Conservation (phyloP, 768 basidiomycete genomes). For the Glaciozyma martinii region DNA sequence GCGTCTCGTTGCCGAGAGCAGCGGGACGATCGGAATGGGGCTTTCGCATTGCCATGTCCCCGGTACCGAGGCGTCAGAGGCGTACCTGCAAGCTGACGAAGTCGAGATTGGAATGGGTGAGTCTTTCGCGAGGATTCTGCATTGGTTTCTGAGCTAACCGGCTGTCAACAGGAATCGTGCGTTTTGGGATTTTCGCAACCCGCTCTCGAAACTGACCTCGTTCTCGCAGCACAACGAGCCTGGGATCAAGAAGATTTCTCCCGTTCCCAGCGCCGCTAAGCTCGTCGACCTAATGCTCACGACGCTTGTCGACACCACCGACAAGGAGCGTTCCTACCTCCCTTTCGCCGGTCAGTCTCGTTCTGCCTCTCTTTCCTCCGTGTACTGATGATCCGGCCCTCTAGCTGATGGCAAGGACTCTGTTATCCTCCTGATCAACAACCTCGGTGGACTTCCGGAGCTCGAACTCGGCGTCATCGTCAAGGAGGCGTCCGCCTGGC, state of each 20-base stretch:
- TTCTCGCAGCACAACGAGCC: conserved; percentile 41
- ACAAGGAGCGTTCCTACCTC: conserved; percentile 41
- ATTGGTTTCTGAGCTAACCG: background rate
- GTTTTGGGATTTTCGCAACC: background rate
- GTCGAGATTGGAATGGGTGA: conserved; percentile 41
- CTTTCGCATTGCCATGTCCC: conserved; percentile 44
- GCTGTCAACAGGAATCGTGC: background rate
- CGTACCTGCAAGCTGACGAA: conserved; percentile 39
- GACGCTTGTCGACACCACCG: conserved; percentile 39
- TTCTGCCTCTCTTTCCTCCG: background rate
- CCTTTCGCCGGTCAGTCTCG: conserved; percentile 35
- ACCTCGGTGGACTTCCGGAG: conserved; percentile 38
- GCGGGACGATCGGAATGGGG: conserved; percentile 42
- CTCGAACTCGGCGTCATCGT: conserved; percentile 35
- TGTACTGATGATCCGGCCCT: background rate
- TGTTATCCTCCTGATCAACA: conserved; percentile 43
- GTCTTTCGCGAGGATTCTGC: background rate
- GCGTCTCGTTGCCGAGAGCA: conserved; percentile 33
- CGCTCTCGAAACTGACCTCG: background rate
- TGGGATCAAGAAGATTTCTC: conserved; percentile 38
- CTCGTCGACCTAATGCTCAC: conserved; percentile 40
- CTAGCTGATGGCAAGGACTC: conserved; percentile 36
- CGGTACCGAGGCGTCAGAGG: conserved; percentile 38
- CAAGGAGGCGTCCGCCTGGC: conserved; percentile 30
- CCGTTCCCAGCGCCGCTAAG: conserved; percentile 26